These are phyloP conservation scores for Chaetomium tenue DNA, from an alignment of 495 filamentous ascomycete species.

Conservation along the genomic window DNA sequence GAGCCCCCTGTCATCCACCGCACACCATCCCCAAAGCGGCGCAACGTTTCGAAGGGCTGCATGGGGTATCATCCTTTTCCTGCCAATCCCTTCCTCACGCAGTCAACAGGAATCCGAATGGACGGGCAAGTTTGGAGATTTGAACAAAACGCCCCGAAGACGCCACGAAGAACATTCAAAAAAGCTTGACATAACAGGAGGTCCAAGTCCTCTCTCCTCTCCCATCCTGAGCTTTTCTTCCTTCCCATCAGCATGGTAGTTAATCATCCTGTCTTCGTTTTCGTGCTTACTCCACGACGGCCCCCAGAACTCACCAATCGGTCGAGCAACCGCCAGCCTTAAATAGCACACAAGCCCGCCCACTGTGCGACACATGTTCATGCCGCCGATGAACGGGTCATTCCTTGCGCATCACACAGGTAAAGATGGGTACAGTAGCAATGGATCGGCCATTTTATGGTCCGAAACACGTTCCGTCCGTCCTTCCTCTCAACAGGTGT, in stretches of 20 bases:
- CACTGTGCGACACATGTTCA: constrained; percentile 6
- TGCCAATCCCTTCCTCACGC: neutral
- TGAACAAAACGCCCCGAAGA: neutral
- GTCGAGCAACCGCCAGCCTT: neutral
- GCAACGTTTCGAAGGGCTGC: constrained; percentile 14
- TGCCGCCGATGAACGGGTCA: neutral
- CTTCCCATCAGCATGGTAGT: neutral
- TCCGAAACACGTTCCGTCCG: neutral
- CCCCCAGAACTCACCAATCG: neutral
- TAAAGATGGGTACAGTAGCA: neutral
- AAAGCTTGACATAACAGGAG: neutral
- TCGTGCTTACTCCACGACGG: neutral
- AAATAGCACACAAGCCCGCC: constrained; percentile 11
- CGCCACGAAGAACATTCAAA: no score
- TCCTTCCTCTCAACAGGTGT: neutral
- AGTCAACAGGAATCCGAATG: neutral
- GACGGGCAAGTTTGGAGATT: neutral
- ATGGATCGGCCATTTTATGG: neutral
- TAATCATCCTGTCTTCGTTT: neutral
- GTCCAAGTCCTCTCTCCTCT: no score
- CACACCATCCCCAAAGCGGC: constrained; percentile 21
- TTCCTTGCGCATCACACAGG: neutral
- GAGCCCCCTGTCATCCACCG: neutral
- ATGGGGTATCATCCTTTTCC: neutral
- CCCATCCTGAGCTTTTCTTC: neutral